Evolutionary conservation across 306 rosid genomes (phyloP).

Genomic region (Cucurbita moschata): DNA sequence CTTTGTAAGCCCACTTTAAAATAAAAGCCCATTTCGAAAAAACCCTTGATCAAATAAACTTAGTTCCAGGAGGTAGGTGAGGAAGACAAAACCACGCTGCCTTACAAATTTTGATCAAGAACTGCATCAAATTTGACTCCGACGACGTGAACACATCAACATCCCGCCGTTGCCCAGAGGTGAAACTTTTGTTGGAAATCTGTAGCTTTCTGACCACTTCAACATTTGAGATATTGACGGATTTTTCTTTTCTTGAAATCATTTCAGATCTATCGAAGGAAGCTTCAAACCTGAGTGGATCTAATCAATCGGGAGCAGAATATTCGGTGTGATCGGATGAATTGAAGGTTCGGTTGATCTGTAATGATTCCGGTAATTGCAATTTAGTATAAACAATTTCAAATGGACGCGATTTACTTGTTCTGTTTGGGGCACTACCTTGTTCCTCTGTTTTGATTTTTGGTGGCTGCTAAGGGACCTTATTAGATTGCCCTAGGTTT

Average conservation of each 20-base stretch:
- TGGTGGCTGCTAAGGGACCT: neutral
- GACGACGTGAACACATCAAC: neutral
- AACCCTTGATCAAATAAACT: neutral
- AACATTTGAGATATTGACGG: neutral
- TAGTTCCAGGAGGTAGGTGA: neutral
- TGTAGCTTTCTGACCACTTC: neutral
- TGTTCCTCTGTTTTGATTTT: neutral
- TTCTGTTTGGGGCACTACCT: neutral
- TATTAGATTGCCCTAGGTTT: neutral
- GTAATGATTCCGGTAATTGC: neutral
- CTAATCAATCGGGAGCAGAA: neutral
- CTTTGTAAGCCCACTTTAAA: neutral
- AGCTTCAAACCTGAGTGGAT: neutral
- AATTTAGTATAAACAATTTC: neutral
- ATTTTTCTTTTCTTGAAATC: neutral
- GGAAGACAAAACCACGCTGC: neutral
- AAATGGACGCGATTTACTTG: neutral
- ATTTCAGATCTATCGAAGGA: neutral
- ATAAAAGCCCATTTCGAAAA: neutral
- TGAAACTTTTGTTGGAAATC: neutral
- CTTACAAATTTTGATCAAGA: neutral
- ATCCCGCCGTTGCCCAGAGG: neutral
- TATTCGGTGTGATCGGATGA: neutral
- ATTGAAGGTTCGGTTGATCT: neutral
- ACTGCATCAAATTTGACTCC: neutral